These are phyloP conservation scores for Cladobotryum mycophilum DNA, from an alignment of 2,329 filamentous ascomycete species.

Conservation along the genomic window DNA sequence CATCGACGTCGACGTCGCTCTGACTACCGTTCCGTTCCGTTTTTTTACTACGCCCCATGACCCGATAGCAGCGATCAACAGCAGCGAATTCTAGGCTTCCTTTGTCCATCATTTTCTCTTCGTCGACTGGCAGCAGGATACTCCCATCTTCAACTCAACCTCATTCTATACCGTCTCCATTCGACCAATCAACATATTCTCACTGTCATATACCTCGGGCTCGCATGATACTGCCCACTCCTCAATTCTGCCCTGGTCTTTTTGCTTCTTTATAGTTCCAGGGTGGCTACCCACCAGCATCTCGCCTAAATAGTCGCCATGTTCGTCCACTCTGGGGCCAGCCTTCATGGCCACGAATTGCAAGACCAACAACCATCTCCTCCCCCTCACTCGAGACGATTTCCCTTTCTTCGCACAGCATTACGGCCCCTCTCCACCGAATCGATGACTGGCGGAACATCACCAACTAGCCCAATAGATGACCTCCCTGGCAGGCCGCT, in stretches of 20 bases:
- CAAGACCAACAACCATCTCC: slow-evolving; percentile 33
- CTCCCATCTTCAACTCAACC: not conserved
- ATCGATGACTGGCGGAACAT: not conserved
- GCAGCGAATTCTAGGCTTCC: not conserved
- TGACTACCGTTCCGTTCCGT: not conserved
- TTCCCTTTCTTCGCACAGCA: slow-evolving; percentile 38
- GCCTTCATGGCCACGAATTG: slow-evolving; percentile 56
- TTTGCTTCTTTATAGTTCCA: not conserved
- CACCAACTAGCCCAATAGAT: not conserved
- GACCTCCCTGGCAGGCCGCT: not conserved
- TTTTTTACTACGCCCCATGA: not conserved
- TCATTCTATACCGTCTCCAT: slow-evolving; percentile 1
- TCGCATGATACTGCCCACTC: not conserved
- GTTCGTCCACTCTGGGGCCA: slow-evolving; percentile 54
- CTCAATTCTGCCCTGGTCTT: slow-evolving; percentile 1
- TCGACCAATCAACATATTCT: no score
- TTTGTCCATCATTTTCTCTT: not conserved
- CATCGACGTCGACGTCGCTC: not conserved
- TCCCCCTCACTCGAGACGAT: slow-evolving; percentile 28
- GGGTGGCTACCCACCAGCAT: not conserved
- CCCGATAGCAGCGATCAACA: not conserved
- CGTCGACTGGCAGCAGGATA: not conserved
- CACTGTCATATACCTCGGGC: not conserved
- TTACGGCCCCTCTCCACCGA: slow-evolving; percentile 29
- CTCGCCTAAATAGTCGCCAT: slow-evolving; percentile 26